Evolutionary conservation across 495 filamentous ascomycete genomes (phyloP), one percentile per base, ranked within the genome.

Genomic region (Mycothermus thermophilus): DNA sequence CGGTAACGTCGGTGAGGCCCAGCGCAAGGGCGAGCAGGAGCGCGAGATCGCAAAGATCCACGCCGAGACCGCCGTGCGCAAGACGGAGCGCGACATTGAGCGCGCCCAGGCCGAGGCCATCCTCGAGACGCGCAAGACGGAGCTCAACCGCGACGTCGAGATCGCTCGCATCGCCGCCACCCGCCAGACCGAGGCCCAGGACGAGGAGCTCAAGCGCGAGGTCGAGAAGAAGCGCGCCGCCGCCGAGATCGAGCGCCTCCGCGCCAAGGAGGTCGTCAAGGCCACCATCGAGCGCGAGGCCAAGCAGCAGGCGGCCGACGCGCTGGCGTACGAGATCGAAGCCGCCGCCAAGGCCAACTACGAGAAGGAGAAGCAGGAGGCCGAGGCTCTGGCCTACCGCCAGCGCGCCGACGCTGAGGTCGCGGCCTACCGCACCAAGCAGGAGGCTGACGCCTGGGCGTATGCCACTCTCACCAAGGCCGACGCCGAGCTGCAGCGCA

Each of bases 11-110:
- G 83, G 83, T 27, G 81, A 87, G 55, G 74, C 80, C 24, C 71
- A 83, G 49, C 76, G 82, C 42, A 69, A 75, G 43, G 81, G 83
- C 37, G 67, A 77, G 47, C 77, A 80, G 32, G 80, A 83, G 46
- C 77, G 82, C 37, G 77, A 82, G 43, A 80, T 87, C 28, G 77
- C 78, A 35, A 84, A 81, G 58, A 87, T 90, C 42, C 70, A 84
- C 46, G 81, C 80, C 37, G 73, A 79, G 32, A 85, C 80, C 15
- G 81, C 83, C 2, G 81, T 86, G 4, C 70, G 79, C 33, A 83
- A 87, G 60, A 87, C 83, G 4, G 71, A 85, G 47, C 77, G 83
- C 37, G 82, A 85, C 44, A 73, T 75, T 30, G 80, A 87, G 60
- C 80, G 80, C 36, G 81, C 80, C 7, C 55, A 67, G 14, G 83